A percentile compares a stretch with the other conserved stretches of the same genome.
Evolutionary conservation across 108 stramenopile genomes (phyloP).

Genomic region (Poteriospumella lacustris): DNA sequence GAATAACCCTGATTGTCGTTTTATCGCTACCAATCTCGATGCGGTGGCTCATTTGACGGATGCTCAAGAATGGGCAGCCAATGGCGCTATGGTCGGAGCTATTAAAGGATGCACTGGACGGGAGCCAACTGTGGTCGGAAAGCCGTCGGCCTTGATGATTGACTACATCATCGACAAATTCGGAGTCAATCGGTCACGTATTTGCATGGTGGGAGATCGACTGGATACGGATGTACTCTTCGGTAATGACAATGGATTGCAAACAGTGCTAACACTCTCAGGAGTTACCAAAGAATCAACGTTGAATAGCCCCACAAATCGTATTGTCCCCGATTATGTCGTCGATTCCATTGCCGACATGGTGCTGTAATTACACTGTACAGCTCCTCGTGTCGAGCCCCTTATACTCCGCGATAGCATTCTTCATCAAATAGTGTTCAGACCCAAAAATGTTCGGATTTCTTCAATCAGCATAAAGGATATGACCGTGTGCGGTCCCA

Average conservation of each 20-base stretch:
- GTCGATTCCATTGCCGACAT: slow-evolving; percentile 89
- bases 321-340: slow-evolving; percentile 88
- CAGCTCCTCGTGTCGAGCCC: slow-evolving; percentile 80
- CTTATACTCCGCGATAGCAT: slow-evolving; percentile 89
- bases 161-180: slow-evolving; percentile 86
- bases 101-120: slow-evolving; percentile 94
- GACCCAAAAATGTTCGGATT: not conserved
- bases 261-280: slow-evolving; percentile 80
- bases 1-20: slow-evolving; percentile 81
- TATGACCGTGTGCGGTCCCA: not conserved
- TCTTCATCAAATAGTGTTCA: slow-evolving; percentile 54
- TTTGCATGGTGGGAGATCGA: slow-evolving; percentile 97
- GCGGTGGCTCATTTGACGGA: slow-evolving; percentile 96
- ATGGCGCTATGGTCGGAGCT: slow-evolving; percentile 91
- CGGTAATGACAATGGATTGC: slow-evolving; percentile 89
- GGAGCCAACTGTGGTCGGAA: slow-evolving; percentile 91
- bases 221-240: slow-evolving; percentile 96
- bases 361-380: slow-evolving; percentile 44
- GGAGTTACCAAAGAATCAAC: slow-evolving; percentile 91
- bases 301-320: slow-evolving; percentile 76
- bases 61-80: slow-evolving; percentile 96
- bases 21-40: slow-evolving; percentile 96
- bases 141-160: slow-evolving; percentile 93
- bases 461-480: slow-evolving; percentile 20
- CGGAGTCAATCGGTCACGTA: slow-evolving; percentile 63